Evolutionary conservation across 2,329 filamentous ascomycete species (phyloP), one percentile per base, ranked within the genome.

Genomic region (Epichloe bromicola): DNA sequence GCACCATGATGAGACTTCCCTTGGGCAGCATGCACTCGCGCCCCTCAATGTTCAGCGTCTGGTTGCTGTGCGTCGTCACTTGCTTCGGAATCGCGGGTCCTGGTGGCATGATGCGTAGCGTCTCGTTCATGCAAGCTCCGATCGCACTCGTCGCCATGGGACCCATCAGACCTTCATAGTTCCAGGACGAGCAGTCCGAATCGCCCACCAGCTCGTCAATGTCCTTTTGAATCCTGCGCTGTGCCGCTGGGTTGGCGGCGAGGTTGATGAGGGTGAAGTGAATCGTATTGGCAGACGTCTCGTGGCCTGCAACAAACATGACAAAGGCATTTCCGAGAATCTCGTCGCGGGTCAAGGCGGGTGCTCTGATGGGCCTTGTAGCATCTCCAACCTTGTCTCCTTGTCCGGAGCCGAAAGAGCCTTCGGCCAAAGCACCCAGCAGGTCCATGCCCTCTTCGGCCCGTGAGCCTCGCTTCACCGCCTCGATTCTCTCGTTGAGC

Each of bases 111-210:
- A 89, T 60, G 11, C 88, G 80, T 49, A 93, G 73, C 38, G 83
- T 82, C 69, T 93, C 87, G 61, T 88, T 86, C 74, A 91, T 77
- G 58, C 84, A 78, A 4, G 87, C 86, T 17, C 83, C 87, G 10
- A 83, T 69, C 74, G 87, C 83, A 53, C 82, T 80, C 11, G 75
- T 78, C 57, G 87, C 78, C 53, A 93, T 73, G 8, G 75, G 70
- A 42, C 79, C 80, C 55, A 90, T 73, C 57, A 79, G 71, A 11
- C 70, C 66, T 43, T 90, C 85, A 62, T 88, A 91, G 58, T 80
- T 74, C 87, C 86, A 91, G 7, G 76, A 72, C 1, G 67, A 65
- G 4, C 80, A 74, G 20, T 83, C 75, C 15, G 70, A 66, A 37
- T 74, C 70, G 20, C 78, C 77, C 30, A 90, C 71, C 10, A 86